A percentile compares a stretch with the other conserved stretches of the same genome.
phyloP scores from a whole-genome alignment of 2,329 filamentous ascomycete genomes.

The Pseudonectria foliicola region DNA sequence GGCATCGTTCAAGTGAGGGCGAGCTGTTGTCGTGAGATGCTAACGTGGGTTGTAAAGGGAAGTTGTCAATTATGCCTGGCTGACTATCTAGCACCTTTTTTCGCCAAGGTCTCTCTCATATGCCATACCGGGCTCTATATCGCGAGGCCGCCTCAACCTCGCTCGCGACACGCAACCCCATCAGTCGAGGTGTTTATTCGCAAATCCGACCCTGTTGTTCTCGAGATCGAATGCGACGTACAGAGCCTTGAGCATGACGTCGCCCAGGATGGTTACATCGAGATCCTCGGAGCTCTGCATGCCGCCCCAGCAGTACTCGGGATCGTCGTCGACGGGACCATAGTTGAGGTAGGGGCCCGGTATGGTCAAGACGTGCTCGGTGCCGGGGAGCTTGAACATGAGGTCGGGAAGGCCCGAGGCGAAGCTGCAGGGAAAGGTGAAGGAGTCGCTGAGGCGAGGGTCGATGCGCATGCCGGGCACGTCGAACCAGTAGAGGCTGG shows the following conservation, averaged over 20 bases:
- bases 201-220: slow-evolving; percentile 33
- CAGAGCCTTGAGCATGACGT: slow-evolving; percentile 70
- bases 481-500: slow-evolving; percentile 50
- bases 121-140: too few relatives aligned
- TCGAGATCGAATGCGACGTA: slow-evolving; percentile 64
- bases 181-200: slow-evolving; percentile 32
- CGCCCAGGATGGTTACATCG: slow-evolving; percentile 62
- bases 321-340: slow-evolving; percentile 39
- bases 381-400: slow-evolving; percentile 44
- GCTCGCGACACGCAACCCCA: slow-evolving; percentile 1
- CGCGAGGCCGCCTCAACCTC: not conserved
- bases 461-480: slow-evolving; percentile 47
- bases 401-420: slow-evolving; percentile 50
- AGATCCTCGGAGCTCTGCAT: slow-evolving; percentile 51
- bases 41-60: too few relatives aligned
- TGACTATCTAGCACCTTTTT: too few relatives aligned
- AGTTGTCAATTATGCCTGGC: too few relatives aligned
- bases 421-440: slow-evolving; percentile 50
- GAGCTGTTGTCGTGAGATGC: too few relatives aligned
- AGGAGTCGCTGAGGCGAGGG: slow-evolving; percentile 36
- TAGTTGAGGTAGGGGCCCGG: slow-evolving; percentile 51
- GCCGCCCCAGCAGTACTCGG: slow-evolving; percentile 63
- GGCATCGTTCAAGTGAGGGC: too few relatives aligned
- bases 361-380: slow-evolving; percentile 43
- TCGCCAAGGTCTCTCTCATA: too few relatives aligned